phyloP scores from a whole-genome alignment of 2,329 filamentous ascomycete species.

The Colletotrichum destructivum region DNA sequence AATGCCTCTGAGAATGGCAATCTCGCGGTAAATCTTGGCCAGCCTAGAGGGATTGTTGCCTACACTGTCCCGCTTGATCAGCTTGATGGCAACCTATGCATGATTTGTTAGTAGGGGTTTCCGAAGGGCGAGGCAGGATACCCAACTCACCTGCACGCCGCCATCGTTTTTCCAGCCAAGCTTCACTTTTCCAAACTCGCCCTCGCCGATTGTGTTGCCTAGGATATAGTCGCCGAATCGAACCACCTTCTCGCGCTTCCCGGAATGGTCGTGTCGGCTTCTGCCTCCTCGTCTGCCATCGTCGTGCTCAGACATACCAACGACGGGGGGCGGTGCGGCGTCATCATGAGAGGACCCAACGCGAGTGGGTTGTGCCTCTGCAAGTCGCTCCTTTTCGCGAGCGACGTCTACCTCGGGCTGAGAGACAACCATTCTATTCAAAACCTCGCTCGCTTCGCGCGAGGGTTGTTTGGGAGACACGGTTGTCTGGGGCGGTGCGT shows the following conservation, averaged over 20 bases:
- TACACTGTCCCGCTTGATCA: slow-evolving; percentile 92
- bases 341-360: slow-evolving; percentile 57
- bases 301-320: slow-evolving; percentile 59
- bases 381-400: slow-evolving; percentile 78
- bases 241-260: slow-evolving; percentile 75
- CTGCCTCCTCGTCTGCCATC: slow-evolving; percentile 66
- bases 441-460: slow-evolving; percentile 83
- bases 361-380: slow-evolving; percentile 68
- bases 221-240: slow-evolving; percentile 97
- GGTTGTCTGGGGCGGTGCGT: slow-evolving; percentile 56
- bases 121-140: not conserved
- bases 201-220: slow-evolving; percentile 95
- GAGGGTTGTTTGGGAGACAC: slow-evolving; percentile 73
- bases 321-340: slow-evolving; percentile 61
- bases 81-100: slow-evolving; percentile 92
- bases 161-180: slow-evolving; percentile 60
- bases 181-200: slow-evolving; percentile 99
- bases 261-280: slow-evolving; percentile 72
- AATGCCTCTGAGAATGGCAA: slow-evolving; percentile 88
- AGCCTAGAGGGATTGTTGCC: slow-evolving; percentile 90
- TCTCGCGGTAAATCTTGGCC: slow-evolving; percentile 97
- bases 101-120: slow-evolving; percentile 39
- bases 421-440: slow-evolving; percentile 83
- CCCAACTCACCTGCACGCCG: slow-evolving; percentile 57
- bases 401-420: slow-evolving; percentile 82